Evolutionary conservation across 768 basidiomycete genomes (phyloP).

Genomic region (Lepiota subincarnata): DNA sequence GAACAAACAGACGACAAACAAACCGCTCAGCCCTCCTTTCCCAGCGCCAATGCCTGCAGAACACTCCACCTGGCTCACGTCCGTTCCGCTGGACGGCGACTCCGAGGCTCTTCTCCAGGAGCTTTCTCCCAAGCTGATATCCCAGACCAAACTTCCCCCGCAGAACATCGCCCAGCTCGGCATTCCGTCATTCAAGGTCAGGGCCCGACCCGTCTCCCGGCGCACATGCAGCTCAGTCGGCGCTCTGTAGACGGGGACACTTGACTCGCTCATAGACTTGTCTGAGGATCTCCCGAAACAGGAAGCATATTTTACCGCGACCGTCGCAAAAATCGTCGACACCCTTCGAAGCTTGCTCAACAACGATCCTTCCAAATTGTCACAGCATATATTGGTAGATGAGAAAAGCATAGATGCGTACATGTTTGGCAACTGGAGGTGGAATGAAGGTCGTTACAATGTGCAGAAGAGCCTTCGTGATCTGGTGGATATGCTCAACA

Average conservation of each 20-base stretch:
- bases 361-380: slow-evolving; percentile 75
- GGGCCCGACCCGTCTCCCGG: slow-evolving; percentile 15
- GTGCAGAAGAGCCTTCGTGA: slow-evolving; percentile 78
- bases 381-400: slow-evolving; percentile 75
- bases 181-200: slow-evolving; percentile 89
- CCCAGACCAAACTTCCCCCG: slow-evolving; percentile 47
- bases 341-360: slow-evolving; percentile 87
- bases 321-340: slow-evolving; percentile 91
- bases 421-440: slow-evolving; percentile 78
- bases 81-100: slow-evolving; percentile 84
- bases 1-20: too few species aligned
- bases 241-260: slow-evolving; percentile 79
- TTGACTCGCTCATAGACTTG: slow-evolving; percentile 81
- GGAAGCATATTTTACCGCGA: slow-evolving; percentile 80
- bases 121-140: slow-evolving; percentile 54
- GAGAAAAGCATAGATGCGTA: slow-evolving; percentile 79
- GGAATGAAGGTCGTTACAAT: slow-evolving; percentile 92
- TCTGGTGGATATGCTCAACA: slow-evolving; percentile 79
- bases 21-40: neutral
- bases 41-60: slow-evolving; percentile 79
- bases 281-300: slow-evolving; percentile 94
- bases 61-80: slow-evolving; percentile 90
- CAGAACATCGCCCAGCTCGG: slow-evolving; percentile 58
- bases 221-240: slow-evolving; percentile 13
- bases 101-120: slow-evolving; percentile 71